Base-by-base conservation (phyloP, 768 basidiomycete genomes). In the Lentinula boryana region DNA sequence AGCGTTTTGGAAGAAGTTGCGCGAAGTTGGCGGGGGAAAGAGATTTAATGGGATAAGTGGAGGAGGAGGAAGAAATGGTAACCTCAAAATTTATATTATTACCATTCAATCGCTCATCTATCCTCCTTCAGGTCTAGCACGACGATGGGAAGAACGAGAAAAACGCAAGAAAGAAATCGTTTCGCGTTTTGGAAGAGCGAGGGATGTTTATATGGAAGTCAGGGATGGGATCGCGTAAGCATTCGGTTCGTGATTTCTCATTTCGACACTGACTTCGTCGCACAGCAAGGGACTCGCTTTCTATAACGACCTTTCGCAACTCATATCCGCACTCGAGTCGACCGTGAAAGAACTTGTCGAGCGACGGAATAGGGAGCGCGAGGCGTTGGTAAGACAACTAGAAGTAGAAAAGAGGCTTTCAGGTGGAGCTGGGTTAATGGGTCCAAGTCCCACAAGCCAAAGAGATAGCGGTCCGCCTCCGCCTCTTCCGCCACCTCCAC, bases 201-300 rank as follows among this genome's bases (percentile, higher is more conserved):
- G 88, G 27, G 93, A 95, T 66, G 83, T 83, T 6, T 98, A 95
- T 69, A 86, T 87, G 78, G 92, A 97, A 71, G 87, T 94, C 36
- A 79, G 89, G 6, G 89, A 90, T 69, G 95, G 95, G 15, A 70
- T 95, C 46, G 85, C 84, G 91, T 92, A 69, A 63, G 90, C 85
- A n/a, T 31, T 41, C 40, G 3, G 13, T 43, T 31, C 36, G 38
- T n/a, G 41, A 56, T 60, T 32, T 35, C 4, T 15, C n/a, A 44
- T 15, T 40, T 44, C 44, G 58, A 6, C 67, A 65, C 15, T 64
- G 35, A 46, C 12, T 65, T 21, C n/a, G 4, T 16, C 1, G 3
- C 1, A 64, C 69, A 94, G 91, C 12, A 95, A 95, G 70, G 96
- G 95, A 0, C 76, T 93, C 1, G 85, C 89, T 48, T 99, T 96